Evolutionary conservation across 805 yeast species (phyloP), one percentile per base, ranked within the genome.

Genomic region (Debaryomyces prosopidis): DNA sequence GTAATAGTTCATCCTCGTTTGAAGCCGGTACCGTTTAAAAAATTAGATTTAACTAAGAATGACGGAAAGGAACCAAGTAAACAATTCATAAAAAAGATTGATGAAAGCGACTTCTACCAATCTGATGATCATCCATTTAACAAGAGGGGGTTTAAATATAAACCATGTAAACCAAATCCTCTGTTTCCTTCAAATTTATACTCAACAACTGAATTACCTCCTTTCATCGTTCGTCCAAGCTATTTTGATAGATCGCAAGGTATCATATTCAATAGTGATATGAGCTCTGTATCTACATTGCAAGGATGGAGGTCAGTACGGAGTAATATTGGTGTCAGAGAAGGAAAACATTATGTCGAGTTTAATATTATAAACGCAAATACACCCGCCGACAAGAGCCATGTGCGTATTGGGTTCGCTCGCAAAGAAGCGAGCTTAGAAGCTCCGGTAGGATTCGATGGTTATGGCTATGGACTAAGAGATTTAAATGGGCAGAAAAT

Each of bases 381-480:
- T 45, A 58, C 67, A 28, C 52, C 46, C 46, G 50, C 27, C 15
- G 54, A 52, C 17, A 61, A 57, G 18, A 60, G 70, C 12, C 92
- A 91, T 62, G 89, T 94, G 1, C 68, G 99, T 23, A 59, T 91
- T 23, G 99, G 99, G 0, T 59, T 92, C 31, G 85, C 85, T 0
- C 71, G 98, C 42, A 76, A 89, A 49, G 98, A 92, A 58, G 94
- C 96, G 2, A 80, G 89, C 40, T 65, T 91, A 36, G 97, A 92
- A 54, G 96, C 96, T 0, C 98, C 99, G 0, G 94, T 91, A 5
- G 99, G 99, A 2, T 89, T 81, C 57, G 98, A 94, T 64, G 92
- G 90, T 0, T 94, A 90, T 66, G 92, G 97, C 0, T 92, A 94
- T 63, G 97, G 96, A 2, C 58, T 94, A 2, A 75, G 97, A 47